phyloP scores from a whole-genome alignment of 2,329 filamentous ascomycete species.

The Aspergillus awamori region DNA sequence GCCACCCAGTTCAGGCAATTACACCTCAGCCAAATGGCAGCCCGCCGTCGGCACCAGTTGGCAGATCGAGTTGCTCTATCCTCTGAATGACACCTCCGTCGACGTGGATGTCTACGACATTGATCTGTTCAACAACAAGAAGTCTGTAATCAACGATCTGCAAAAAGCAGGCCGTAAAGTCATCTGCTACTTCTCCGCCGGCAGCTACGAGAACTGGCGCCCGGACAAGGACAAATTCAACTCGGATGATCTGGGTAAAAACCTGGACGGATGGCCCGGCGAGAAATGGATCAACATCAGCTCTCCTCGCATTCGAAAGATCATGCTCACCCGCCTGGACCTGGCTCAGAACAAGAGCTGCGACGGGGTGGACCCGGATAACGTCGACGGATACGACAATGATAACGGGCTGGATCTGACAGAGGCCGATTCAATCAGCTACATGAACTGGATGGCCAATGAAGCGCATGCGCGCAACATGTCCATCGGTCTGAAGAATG shows the following conservation, averaged over 20 bases:
- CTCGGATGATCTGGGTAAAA: constrained; percentile 58
- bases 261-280: constrained; percentile 65
- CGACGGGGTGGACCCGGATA: constrained; percentile 71
- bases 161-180: constrained; percentile 60
- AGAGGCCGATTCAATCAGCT: constrained; percentile 59
- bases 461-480: constrained; percentile 59
- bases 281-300: constrained; percentile 69
- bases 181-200: constrained; percentile 76
- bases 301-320: constrained; percentile 61
- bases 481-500: constrained; percentile 70
- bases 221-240: constrained; percentile 61
- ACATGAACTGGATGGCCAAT: constrained; percentile 61
- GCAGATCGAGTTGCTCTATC: constrained; percentile 62
- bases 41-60: constrained; percentile 58
- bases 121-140: constrained; percentile 58
- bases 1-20: constrained; percentile 25
- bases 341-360: constrained; percentile 65
- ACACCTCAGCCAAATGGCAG: constrained; percentile 50
- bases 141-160: constrained; percentile 51
- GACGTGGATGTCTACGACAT: constrained; percentile 65
- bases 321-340: constrained; percentile 65
- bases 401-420: constrained; percentile 65
- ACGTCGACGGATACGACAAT: constrained; percentile 69
- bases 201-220: constrained; percentile 67
- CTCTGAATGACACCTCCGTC: constrained; percentile 46